These are phyloP conservation scores for Fraxinus nigra DNA, from an alignment of 305 asterid species.

Conservation along the genomic window DNA sequence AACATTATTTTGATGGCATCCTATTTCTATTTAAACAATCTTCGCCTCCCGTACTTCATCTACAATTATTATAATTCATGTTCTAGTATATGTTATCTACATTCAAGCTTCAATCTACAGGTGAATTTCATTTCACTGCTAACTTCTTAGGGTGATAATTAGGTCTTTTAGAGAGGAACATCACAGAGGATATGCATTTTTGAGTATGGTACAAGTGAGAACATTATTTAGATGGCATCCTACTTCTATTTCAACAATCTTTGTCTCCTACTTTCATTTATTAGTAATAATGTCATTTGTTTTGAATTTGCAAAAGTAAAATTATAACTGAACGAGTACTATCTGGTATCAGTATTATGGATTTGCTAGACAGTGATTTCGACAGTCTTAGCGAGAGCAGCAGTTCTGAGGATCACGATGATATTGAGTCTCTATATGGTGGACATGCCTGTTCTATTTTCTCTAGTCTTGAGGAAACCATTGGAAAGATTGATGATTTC, in stretches of 20 bases:
- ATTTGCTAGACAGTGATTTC: slow-evolving; percentile 53
- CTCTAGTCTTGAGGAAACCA: slow-evolving; percentile 77
- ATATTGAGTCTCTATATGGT: slow-evolving; percentile 58
- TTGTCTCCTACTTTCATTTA: background rate
- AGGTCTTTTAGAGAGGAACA: background rate
- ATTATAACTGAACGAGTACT: background rate
- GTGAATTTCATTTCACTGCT: background rate
- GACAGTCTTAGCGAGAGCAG: slow-evolving; percentile 81
- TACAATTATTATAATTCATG: background rate
- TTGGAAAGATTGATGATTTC: slow-evolving; percentile 76
- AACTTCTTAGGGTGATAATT: background rate
- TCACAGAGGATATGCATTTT: background rate
- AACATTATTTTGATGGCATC: background rate
- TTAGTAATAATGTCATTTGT: slow-evolving; percentile 3
- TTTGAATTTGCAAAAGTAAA: slow-evolving; percentile 8
- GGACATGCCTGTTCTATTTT: slow-evolving; percentile 75
- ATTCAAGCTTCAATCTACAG: background rate
- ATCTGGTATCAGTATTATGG: slow-evolving; percentile 46
- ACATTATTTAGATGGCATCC: background rate
- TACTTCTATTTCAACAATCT: background rate
- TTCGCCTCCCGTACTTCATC: background rate
- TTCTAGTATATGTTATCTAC: background rate
- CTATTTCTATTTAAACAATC: background rate
- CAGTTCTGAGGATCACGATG: slow-evolving; percentile 78
- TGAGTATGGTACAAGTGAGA: background rate